Percentiles rank a stretch among this genome's conserved stretches.
Evolutionary conservation across 306 rosid species (phyloP).

Genomic region (Ormosia semicastrata): DNA sequence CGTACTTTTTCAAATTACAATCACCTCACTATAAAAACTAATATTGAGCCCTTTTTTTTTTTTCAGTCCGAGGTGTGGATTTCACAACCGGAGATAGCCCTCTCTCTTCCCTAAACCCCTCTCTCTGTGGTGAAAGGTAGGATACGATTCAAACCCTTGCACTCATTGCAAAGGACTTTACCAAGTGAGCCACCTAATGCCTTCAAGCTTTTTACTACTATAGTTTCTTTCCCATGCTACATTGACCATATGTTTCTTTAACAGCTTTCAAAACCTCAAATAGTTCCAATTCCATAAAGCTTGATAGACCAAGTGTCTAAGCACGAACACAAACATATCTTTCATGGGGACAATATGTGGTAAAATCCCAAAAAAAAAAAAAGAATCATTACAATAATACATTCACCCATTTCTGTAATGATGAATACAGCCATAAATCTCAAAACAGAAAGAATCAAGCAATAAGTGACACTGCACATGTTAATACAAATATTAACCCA

Average conservation of each 20-base stretch:
- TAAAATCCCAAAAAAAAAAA: background rate
- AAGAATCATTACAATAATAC: background rate
- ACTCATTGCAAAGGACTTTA: background rate
- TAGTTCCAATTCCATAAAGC: background rate
- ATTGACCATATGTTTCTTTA: background rate
- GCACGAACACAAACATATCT: background rate
- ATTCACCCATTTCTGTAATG: background rate
- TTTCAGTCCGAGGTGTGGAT: background rate
- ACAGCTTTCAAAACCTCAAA: background rate
- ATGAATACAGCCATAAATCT: background rate
- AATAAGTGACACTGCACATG: background rate
- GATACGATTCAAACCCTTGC: background rate
- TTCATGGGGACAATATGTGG: background rate
- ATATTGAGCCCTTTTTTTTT: background rate
- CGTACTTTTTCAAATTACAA: background rate
- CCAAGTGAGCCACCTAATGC: background rate
- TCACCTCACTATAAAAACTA: background rate
- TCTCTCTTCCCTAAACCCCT: background rate
- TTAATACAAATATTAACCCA: background rate
- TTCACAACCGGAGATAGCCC: background rate
- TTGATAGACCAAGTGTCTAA: background rate
- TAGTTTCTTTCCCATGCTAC: background rate
- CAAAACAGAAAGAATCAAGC: constrained; percentile 6
- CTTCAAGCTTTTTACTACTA: background rate
- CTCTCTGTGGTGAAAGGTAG: background rate